These are phyloP conservation scores for Stephania yunnanensis DNA, from an alignment of 164 flowering plant species.

Conservation along the genomic window DNA sequence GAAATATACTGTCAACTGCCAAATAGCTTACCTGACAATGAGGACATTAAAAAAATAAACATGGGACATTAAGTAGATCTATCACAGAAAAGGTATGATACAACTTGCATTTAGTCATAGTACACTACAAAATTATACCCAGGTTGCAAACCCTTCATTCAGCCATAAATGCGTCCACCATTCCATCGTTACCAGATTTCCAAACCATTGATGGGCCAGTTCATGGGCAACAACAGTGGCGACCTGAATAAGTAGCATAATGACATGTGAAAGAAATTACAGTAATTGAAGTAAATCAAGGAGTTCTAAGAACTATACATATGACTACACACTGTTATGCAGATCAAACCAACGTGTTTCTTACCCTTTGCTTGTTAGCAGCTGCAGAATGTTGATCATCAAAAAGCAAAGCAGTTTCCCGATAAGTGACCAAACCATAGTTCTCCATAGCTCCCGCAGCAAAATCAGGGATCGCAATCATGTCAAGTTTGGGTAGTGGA, in stretches of 20 bases:
- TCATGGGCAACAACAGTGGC: conserved; percentile 96
- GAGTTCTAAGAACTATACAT: neutral
- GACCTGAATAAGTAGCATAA: conserved; percentile 42
- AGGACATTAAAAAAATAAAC: neutral
- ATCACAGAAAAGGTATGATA: neutral
- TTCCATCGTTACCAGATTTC: conserved; percentile 99
- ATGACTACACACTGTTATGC: neutral
- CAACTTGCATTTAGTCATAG: neutral
- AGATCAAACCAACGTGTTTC: neutral
- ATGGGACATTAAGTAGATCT: neutral
- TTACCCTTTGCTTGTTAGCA: conserved; percentile 86
- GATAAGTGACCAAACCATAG: conserved; percentile 93
- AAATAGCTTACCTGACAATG: conserved; percentile 77
- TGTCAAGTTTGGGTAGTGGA: conserved; percentile 88
- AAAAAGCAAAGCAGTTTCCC: conserved; percentile 87
- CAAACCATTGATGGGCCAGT: conserved; percentile 99
- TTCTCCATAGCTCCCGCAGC: conserved; percentile 99
- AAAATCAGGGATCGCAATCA: conserved; percentile 98
- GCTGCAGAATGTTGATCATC: conserved; percentile 94
- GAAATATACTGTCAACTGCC: conserved; percentile 83
- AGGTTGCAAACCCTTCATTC: conserved; percentile 98
- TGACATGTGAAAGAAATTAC: neutral
- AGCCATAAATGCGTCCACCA: conserved; percentile 99
- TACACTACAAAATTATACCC: conserved; percentile 44
- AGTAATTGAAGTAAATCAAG: neutral